Conservation (phyloP, 139 green algal species). For the Micractinium conductrix region DNA sequence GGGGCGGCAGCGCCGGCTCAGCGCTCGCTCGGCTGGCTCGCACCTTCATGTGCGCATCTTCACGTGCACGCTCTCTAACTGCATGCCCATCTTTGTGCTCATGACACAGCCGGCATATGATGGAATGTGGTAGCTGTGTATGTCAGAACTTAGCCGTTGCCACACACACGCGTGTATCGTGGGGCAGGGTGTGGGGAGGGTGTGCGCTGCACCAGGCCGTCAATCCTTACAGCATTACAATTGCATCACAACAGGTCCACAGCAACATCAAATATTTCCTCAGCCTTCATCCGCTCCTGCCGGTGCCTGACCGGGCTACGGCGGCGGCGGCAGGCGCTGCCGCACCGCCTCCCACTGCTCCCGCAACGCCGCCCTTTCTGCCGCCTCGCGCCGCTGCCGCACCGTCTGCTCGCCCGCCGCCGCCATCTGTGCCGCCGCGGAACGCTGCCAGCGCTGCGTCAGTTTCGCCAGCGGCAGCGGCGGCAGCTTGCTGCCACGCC, state of each 20-base stretch:
- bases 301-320: background rate
- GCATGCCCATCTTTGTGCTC: no score
- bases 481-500: background rate
- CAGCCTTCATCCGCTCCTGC: background rate
- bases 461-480: background rate
- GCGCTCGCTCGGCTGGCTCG: no score
- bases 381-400: background rate
- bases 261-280: background rate
- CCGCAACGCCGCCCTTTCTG: background rate
- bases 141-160: no score
- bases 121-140: no score
- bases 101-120: no score
- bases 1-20: no score
- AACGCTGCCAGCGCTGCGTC: background rate
- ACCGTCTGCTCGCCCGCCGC: background rate
- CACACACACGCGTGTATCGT: no score
- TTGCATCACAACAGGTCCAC: background rate
- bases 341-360: slow-evolving; percentile 2
- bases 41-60: no score
- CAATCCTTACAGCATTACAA: background rate
- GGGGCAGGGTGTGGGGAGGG: no score
- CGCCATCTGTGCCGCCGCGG: background rate
- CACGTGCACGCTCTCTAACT: no score
- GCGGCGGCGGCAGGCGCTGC: background rate
- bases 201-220: no score